phyloP scores from a whole-genome alignment of 1,284 basidiomycete genomes.

The Dichomitus squalens region DNA sequence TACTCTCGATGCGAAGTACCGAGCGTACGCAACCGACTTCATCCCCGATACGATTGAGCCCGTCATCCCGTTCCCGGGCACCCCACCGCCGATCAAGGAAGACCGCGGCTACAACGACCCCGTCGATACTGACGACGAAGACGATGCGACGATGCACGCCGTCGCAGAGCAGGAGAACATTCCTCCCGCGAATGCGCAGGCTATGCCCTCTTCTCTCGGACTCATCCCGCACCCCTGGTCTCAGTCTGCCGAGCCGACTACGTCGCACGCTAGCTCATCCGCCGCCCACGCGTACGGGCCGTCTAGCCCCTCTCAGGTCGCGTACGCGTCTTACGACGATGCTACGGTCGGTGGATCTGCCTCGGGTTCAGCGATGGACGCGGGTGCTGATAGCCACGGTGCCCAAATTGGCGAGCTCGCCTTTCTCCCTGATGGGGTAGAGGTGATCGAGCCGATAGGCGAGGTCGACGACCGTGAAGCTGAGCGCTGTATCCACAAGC shows the following conservation, averaged over 20 bases:
- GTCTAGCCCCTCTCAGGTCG: background rate
- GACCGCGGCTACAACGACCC: conserved; percentile 7
- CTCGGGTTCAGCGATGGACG: background rate
- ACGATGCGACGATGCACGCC: background rate
- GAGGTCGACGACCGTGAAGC: conserved; percentile 11
- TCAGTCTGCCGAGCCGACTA: conserved; percentile 1
- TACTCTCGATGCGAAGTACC: conserved; percentile 3
- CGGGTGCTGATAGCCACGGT: background rate
- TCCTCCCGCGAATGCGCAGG: background rate
- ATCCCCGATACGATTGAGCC: background rate
- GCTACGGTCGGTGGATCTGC: background rate
- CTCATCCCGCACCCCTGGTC: conserved; percentile 6
- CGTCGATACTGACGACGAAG: conserved; percentile 8
- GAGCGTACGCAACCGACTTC: conserved; percentile 16
- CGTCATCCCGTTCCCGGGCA: background rate
- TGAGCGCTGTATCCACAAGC: conserved; percentile 17
- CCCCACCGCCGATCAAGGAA: background rate
- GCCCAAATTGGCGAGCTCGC: background rate
- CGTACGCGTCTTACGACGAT: conserved; percentile 1
- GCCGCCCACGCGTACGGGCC: background rate
- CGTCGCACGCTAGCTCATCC: conserved; percentile 2
- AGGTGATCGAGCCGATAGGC: background rate
- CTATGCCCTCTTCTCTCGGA: conserved; percentile 12
- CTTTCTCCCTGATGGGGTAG: background rate
- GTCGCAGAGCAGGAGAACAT: conserved; percentile 2